phyloP scores from a whole-genome alignment of 2,329 filamentous ascomycete genomes.

The Paecilomyces variotii region DNA sequence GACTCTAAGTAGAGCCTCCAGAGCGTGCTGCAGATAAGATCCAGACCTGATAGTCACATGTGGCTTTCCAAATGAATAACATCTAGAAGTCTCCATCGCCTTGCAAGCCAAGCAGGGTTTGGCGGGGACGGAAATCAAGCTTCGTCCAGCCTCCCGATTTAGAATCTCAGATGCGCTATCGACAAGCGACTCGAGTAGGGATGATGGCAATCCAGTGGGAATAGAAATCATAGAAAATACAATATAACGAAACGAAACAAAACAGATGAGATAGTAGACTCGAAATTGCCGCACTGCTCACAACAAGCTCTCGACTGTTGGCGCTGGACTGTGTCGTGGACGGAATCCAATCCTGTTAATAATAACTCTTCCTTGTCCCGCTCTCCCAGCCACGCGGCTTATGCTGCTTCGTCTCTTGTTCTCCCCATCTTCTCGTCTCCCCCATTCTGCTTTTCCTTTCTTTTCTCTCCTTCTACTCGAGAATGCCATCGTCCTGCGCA shows the following conservation, averaged over 20 bases:
- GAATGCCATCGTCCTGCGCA: background rate
- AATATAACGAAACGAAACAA: too few species aligned
- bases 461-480: background rate
- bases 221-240: background rate
- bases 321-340: background rate
- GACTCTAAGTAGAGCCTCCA: too few species aligned
- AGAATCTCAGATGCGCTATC: background rate
- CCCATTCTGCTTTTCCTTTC: background rate
- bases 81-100: background rate
- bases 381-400: background rate
- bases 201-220: background rate
- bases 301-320: background rate
- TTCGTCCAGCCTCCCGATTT: background rate
- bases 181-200: background rate
- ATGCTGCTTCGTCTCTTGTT: background rate
- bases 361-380: background rate
- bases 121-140: background rate
- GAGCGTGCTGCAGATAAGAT: too few species aligned
- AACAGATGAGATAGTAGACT: background rate
- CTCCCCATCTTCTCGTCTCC: background rate
- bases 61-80: background rate
- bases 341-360: background rate
- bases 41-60: background rate
- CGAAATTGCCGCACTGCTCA: background rate
- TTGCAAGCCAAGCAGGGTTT: background rate